Evolutionary conservation across 2,329 filamentous ascomycete species (phyloP), one percentile per base, ranked within the genome.

Genomic region (Fusarium falciforme): DNA sequence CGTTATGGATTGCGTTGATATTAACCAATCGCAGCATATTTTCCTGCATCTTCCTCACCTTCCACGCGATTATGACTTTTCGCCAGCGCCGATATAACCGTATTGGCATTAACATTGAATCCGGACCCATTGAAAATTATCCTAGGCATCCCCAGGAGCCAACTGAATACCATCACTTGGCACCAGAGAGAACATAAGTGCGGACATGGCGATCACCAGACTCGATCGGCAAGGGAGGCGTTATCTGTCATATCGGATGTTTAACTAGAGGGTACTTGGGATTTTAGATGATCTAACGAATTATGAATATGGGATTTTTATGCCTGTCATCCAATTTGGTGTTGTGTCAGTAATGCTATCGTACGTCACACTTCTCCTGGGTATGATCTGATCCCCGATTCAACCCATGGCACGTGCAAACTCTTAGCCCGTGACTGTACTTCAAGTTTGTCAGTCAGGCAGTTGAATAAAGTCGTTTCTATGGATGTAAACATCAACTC

Each of bases 61-160:
- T 87, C 6, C 82, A 86, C 75, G 76, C 82, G 68, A 76, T 87
- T 9, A 80, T 81, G 66, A 79, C 87, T 14, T 80, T 84, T 74
- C 82, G 83, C 16, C 86, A 88, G 72, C 85, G 86, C 66, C 79
- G 79, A 47, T 73, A 73, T 6, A 73, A 73, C 9, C 59, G 73
- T 5, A 52, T 73, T 8, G 71, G 70, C 2, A 61, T 25, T 6
- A 73, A 73, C 4, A 54, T 47, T 1, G 54, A 66, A 6, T 58
- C 70, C 0, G 55, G 47, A 2, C 54, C 67, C 2, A 25, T 73
- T 8, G 22, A 63, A 10, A 17, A 42, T 8, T 29, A 35, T 6
- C 31, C 57, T 5, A 63, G 33, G 11, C 70, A 72, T 12, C 52
- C 66, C 58, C 57, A 70, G 1, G 52, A 33, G 2, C 35, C 70